These are phyloP conservation scores for Clitopilus hobsonii DNA, from an alignment of 768 basidiomycete species.

Conservation along the genomic window DNA sequence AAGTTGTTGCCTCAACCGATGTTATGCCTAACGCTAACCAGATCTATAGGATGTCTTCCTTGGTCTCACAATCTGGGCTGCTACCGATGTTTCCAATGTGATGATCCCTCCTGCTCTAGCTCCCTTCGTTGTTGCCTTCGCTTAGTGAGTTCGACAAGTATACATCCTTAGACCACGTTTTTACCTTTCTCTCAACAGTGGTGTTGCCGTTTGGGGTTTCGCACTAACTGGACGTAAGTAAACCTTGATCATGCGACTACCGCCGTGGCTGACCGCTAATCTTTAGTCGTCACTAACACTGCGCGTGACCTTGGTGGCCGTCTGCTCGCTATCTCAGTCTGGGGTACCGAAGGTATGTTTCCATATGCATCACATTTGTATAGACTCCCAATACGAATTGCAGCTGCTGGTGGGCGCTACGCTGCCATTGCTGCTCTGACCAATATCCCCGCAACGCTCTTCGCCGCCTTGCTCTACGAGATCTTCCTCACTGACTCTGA, in stretches of 20 bases:
- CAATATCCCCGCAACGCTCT: conserved; percentile 59
- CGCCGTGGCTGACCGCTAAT: too few relatives aligned
- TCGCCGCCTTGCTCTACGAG: conserved; percentile 52
- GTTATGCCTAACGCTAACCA: neutral
- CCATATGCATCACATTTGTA: neutral
- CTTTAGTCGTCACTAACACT: conserved; percentile 32
- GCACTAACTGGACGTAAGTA: conserved; percentile 42
- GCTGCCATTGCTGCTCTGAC: conserved; percentile 61
- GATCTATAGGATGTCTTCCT: conserved; percentile 38
- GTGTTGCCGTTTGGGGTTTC: conserved; percentile 57
- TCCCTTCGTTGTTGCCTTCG: conserved; percentile 49
- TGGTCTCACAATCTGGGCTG: conserved; percentile 46
- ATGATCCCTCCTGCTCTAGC: conserved; percentile 46
- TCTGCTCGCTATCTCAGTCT: conserved; percentile 56
- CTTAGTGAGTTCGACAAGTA: conserved; percentile 43
- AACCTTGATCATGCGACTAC: too few relatives aligned
- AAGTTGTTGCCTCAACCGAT: conserved; percentile 12
- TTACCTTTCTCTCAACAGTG: conserved; percentile 27
- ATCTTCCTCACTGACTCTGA: conserved; percentile 53
- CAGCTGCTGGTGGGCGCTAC: conserved; percentile 50
- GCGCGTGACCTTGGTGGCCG: conserved; percentile 68
- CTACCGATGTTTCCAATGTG: conserved; percentile 55
- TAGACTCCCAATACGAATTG: conserved; percentile 1
- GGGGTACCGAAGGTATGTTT: conserved; percentile 40
- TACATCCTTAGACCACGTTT: neutral